A percentile compares a stretch with the other conserved stretches of the same genome.
phyloP scores from a whole-genome alignment of 116 monocot species.

The Dioscorea cayenensis region DNA sequence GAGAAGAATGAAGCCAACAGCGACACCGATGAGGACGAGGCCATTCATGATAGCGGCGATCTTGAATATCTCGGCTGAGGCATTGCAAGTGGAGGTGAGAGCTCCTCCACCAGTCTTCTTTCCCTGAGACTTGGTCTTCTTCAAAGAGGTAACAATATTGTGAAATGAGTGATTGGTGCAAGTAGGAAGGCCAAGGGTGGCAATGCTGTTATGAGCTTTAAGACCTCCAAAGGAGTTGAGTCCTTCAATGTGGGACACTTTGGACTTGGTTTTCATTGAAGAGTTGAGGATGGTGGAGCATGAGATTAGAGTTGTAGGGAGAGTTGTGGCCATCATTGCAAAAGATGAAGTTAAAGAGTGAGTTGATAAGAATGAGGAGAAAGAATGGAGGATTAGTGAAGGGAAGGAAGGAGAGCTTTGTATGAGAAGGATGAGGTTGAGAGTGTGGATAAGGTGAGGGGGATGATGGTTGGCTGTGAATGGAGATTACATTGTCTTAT shows the following conservation, averaged over 20 bases:
- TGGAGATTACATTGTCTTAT: neutral
- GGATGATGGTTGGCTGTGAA: constrained; percentile 24
- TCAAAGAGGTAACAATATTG: constrained; percentile 36
- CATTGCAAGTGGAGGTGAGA: constrained; percentile 66
- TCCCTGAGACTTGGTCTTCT: constrained; percentile 7
- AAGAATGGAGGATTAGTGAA: neutral
- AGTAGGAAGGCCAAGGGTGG: constrained; percentile 24
- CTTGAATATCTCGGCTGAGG: constrained; percentile 74
- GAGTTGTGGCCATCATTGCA: constrained; percentile 25
- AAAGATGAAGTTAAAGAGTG: neutral
- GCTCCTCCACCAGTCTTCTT: constrained; percentile 45
- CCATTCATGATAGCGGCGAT: constrained; percentile 92
- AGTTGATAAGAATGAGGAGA: too few relatives aligned
- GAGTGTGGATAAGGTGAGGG: constrained; percentile 37
- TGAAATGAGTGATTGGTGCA: constrained; percentile 47
- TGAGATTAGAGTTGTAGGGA: constrained; percentile 28
- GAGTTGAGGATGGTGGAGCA: constrained; percentile 9
- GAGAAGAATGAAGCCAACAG: constrained; percentile 90
- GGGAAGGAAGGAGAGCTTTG: constrained; percentile 17
- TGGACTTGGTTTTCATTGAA: constrained; percentile 19
- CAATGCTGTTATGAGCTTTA: constrained; percentile 43
- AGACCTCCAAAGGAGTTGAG: constrained; percentile 55
- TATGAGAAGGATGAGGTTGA: constrained; percentile 7
- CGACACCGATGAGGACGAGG: constrained; percentile 78
- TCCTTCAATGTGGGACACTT: constrained; percentile 32